Evolutionary conservation across 2,329 filamentous ascomycete species (phyloP).

Genomic region (Colletotrichum lindemuthianum): DNA sequence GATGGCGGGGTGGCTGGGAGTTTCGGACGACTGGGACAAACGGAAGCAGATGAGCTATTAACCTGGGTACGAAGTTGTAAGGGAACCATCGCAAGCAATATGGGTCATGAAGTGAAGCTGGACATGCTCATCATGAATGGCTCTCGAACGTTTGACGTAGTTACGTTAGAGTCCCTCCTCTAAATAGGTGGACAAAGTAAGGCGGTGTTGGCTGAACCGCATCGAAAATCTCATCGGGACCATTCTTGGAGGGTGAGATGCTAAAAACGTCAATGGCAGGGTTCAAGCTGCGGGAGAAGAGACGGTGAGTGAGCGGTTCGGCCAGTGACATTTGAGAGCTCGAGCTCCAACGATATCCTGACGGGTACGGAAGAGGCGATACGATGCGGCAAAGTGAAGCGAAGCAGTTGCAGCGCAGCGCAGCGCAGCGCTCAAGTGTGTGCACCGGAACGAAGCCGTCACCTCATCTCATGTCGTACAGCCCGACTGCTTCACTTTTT

Average conservation of each 20-base stretch:
- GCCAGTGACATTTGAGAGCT: slow-evolving; percentile 6
- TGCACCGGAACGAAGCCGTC: no score
- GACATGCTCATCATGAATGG: slow-evolving; percentile 7
- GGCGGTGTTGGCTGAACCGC: no score
- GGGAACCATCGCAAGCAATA: not conserved
- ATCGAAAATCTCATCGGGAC: no score
- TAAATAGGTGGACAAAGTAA: not conserved
- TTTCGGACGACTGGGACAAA: not conserved
- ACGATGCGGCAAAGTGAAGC: slow-evolving; percentile 13
- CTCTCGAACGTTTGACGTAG: not conserved
- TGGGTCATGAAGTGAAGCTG: slow-evolving; percentile 6
- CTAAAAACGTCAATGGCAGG: not conserved
- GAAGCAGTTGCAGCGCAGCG: not conserved
- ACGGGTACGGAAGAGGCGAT: not conserved
- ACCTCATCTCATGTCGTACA: no score
- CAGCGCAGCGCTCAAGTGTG: no score
- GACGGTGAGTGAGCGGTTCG: slow-evolving; percentile 7
- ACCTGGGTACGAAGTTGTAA: not conserved
- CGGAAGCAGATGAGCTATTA: not conserved
- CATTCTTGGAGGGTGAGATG: no score
- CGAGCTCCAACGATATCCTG: slow-evolving; percentile 2
- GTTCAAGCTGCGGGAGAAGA: slow-evolving; percentile 15
- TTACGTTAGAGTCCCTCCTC: not conserved
- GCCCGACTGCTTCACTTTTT: no score
- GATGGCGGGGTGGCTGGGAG: slow-evolving; percentile 29